Conservation (phyloP, 495 filamentous ascomycete genomes). For the Trichoderma orchidacearum region DNA sequence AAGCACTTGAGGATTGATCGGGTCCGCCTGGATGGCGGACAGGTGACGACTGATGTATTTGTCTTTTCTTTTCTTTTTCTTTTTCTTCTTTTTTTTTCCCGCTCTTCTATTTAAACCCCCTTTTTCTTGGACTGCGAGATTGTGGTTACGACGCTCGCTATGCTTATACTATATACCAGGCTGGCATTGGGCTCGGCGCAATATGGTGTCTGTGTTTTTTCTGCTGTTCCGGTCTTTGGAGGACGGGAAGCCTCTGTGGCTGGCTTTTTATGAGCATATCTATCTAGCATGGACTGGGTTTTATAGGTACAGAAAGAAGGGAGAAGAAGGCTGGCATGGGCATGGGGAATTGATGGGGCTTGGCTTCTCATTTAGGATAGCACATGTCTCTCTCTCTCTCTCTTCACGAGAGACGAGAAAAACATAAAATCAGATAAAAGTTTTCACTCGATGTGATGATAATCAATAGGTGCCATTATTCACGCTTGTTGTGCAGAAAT, state of each 20-base stretch:
- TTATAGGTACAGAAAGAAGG: neutral
- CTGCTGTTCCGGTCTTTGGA: neutral
- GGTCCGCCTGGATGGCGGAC: neutral
- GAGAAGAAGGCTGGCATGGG: neutral
- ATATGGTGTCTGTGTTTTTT: neutral
- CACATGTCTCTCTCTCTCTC: too few species aligned
- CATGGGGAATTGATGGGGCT: too few species aligned
- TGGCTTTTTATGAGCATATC: neutral
- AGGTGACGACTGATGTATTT: neutral
- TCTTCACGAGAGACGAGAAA: too few species aligned
- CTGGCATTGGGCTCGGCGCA: constrained; percentile 1
- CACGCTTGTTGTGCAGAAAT: too few species aligned
- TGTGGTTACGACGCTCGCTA: neutral
- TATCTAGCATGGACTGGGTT: neutral
- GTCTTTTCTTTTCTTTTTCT: neutral
- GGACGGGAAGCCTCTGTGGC: neutral
- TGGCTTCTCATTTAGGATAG: too few species aligned
- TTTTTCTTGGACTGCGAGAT: neutral
- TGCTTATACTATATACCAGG: neutral
- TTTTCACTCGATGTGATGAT: too few species aligned
- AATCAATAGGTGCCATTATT: too few species aligned
- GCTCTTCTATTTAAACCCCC: neutral
- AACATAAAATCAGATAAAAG: too few species aligned
- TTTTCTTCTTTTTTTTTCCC: neutral
- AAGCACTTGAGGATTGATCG: neutral